phyloP scores from a whole-genome alignment of 1,139 yeast species.

The Kluyveromyces sp. region DNA sequence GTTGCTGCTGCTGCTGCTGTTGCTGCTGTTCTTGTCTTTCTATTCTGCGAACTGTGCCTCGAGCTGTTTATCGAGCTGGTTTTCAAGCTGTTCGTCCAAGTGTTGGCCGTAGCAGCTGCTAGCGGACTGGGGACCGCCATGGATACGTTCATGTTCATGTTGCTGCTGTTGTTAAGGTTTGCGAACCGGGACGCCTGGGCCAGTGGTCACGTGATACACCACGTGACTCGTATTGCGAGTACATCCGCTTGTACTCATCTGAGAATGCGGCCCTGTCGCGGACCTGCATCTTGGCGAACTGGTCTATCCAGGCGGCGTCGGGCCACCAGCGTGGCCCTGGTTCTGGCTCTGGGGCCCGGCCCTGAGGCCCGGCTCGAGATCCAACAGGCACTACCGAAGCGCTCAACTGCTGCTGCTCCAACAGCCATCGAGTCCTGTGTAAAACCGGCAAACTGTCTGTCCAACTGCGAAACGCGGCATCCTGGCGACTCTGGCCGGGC shows the following conservation, averaged over 20 bases:
- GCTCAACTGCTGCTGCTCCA: background rate
- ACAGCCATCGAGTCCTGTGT: background rate
- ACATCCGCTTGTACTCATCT: slow-evolving; percentile 21
- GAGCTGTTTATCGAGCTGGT: slow-evolving; percentile 6
- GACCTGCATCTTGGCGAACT: slow-evolving; percentile 21
- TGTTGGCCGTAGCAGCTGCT: background rate
- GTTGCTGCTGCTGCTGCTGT: slow-evolving; percentile 1
- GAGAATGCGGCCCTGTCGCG: slow-evolving; percentile 25
- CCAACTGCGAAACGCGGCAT: too few relatives aligned
- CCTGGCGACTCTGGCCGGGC: too few relatives aligned
- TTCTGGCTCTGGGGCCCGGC: background rate
- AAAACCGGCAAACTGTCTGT: too few relatives aligned
- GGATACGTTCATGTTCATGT: background rate
- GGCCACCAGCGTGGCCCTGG: background rate
- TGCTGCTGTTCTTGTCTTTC: slow-evolving; percentile 12
- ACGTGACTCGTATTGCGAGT: slow-evolving; percentile 17
- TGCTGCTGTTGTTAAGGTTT: background rate
- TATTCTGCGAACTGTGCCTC: slow-evolving; percentile 17
- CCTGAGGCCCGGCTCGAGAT: background rate
- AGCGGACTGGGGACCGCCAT: background rate
- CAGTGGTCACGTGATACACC: background rate
- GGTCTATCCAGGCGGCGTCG: slow-evolving; percentile 14
- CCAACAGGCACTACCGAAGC: background rate
- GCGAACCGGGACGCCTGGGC: background rate
- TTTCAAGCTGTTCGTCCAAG: background rate